Base-by-base conservation (phyloP, 2,329 filamentous ascomycete genomes). In the Pestalotiopsis sp. region DNA sequence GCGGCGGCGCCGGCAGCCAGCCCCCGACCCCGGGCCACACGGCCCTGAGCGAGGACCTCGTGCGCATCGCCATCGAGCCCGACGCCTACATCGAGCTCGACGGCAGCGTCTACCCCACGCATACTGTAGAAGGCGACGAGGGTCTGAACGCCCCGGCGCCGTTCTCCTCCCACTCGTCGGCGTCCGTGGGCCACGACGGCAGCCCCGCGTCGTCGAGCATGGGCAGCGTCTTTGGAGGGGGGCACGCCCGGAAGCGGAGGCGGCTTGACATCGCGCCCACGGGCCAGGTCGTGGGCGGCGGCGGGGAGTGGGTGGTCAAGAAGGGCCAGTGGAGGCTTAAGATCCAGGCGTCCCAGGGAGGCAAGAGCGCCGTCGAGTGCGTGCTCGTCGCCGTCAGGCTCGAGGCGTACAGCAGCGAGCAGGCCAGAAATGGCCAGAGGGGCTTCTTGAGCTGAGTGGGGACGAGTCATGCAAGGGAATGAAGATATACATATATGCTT, bases 311-410 rank as follows among this genome's bases (percentile, higher is more conserved):
- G 91, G 83, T 89, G 49, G 84, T 95, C 23, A 85, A 83, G 69
- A 91, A 84, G 17, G 92, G 91, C 0, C 92, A 93, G 78, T 95
- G 92, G 91, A 84, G 91, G 69, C 77, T 94, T 72, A 85, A 88
- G 57, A 88, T 97, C 36, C 90, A 92, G 75, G 79, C 79, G 14
- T 77, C 80, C 2, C 80, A 74, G 68, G 83, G 80, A 64, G 85
- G 85, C 63, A 89, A 85, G 75, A 83, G 82, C 49, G 83, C 84
- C 2, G 84, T 91, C 68, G 92, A 95, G 80, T 91, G 93, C 69
- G 85, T 94, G 25, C 85, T 97, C 64, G 85, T 92, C 17, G 92
- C 90, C 0, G 92, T 95, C 41, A 94, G 93, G 79, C 77, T 97
- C 31, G 92, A 97, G 73, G 92, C 91, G 0, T 87, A 90, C 73